A percentile compares a stretch with the other conserved stretches of the same genome.
These are phyloP conservation scores for Raffaelea arxii DNA, from an alignment of 2,329 filamentous ascomycete genomes.

Conservation along the genomic window DNA sequence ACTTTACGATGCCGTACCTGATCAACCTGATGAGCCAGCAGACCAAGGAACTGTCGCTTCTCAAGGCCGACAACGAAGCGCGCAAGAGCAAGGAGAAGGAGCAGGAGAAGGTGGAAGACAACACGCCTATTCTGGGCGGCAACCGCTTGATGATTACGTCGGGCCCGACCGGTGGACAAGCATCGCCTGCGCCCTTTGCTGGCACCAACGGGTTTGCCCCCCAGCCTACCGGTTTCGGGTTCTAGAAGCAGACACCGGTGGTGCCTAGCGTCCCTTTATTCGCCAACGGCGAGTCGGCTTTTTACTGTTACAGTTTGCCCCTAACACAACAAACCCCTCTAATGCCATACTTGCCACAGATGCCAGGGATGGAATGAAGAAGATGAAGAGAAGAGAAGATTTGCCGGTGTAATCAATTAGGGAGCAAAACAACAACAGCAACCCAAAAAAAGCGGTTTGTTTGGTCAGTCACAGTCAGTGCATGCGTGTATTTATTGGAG, in stretches of 20 bases:
- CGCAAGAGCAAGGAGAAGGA: slow-evolving; percentile 28
- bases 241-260: slow-evolving; percentile 30
- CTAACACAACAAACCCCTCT: no score
- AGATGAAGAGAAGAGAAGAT: no score
- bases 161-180: slow-evolving; percentile 52
- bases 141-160: slow-evolving; percentile 93
- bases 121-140: slow-evolving; percentile 83
- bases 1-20: slow-evolving; percentile 99
- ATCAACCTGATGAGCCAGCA: slow-evolving; percentile 96
- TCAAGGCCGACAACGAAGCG: slow-evolving; percentile 92
- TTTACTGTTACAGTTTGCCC: no score
- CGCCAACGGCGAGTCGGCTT: no score
- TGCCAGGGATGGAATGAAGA: no score
- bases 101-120: slow-evolving; percentile 75
- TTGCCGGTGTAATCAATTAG: no score
- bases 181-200: slow-evolving; percentile 59
- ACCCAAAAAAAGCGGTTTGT: no score
- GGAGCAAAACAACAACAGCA: no score
- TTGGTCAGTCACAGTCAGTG: no score
- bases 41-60: slow-evolving; percentile 68
- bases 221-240: slow-evolving; percentile 73
- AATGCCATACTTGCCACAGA: no score
- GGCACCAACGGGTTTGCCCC: slow-evolving; percentile 84
- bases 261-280: no score
- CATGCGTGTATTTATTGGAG: no score